These are phyloP conservation scores for Kwoniella dendrophila DNA, from an alignment of 768 basidiomycete genomes.

Conservation along the genomic window DNA sequence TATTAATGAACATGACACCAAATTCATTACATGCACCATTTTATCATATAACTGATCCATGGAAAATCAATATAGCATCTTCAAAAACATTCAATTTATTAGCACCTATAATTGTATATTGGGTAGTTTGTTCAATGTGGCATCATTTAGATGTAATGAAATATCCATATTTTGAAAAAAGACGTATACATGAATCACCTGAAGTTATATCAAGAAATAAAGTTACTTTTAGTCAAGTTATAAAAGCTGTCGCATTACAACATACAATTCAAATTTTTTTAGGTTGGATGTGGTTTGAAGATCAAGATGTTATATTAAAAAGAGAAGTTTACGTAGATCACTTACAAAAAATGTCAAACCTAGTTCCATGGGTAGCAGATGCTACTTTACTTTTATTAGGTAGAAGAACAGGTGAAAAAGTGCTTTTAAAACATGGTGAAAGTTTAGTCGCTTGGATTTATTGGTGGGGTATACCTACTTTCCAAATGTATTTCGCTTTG, in stretches of 20 bases:
- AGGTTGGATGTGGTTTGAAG: slow-evolving; percentile 69
- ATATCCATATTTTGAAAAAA: slow-evolving; percentile 72
- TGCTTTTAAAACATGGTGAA: slow-evolving; percentile 58
- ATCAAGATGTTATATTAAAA: slow-evolving; percentile 52
- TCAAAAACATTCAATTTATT: slow-evolving; percentile 74
- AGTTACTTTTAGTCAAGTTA: slow-evolving; percentile 70
- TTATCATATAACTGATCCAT: slow-evolving; percentile 56
- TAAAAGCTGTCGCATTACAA: slow-evolving; percentile 80
- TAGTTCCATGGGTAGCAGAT: slow-evolving; percentile 57
- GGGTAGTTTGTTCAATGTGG: slow-evolving; percentile 78
- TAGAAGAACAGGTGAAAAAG: slow-evolving; percentile 54
- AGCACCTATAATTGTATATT: slow-evolving; percentile 79
- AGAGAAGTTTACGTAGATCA: slow-evolving; percentile 52
- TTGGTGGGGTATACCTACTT: slow-evolving; percentile 86
- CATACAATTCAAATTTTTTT: slow-evolving; percentile 80
- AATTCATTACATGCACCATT: slow-evolving; percentile 52
- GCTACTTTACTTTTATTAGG: slow-evolving; percentile 59
- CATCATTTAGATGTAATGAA: slow-evolving; percentile 71
- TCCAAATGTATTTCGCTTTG: slow-evolving; percentile 79
- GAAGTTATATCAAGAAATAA: slow-evolving; percentile 77
- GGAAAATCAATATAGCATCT: slow-evolving; percentile 62
- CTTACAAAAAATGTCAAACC: slow-evolving; percentile 40
- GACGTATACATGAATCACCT: slow-evolving; percentile 82
- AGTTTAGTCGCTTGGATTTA: slow-evolving; percentile 68
- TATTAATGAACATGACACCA: slow-evolving; percentile 46